These are phyloP conservation scores for Apiospora arundinis DNA, from an alignment of 2,329 filamentous ascomycete genomes.

Conservation along the genomic window DNA sequence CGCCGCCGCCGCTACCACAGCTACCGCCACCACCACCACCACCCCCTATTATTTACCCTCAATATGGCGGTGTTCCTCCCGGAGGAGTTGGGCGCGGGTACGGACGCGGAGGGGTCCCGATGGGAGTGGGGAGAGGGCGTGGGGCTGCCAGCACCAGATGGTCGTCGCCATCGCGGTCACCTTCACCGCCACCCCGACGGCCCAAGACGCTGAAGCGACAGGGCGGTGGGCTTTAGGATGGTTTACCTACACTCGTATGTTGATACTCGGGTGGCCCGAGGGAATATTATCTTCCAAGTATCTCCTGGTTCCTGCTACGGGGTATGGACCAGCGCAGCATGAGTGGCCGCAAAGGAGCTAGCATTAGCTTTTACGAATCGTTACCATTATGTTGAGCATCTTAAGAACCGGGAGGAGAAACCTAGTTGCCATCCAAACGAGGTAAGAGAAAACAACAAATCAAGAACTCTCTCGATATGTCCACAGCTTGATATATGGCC, in stretches of 20 bases:
- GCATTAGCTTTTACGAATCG: no score
- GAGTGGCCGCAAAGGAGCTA: no score
- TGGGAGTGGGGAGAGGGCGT: slow-evolving; percentile 26
- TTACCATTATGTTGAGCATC: neutral
- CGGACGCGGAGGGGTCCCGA: slow-evolving; percentile 25
- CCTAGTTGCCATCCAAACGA: neutral
- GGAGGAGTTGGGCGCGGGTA: slow-evolving; percentile 25
- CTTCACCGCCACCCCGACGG: neutral
- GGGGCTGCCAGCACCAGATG: neutral
- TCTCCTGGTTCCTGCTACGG: neutral
- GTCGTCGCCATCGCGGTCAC: neutral
- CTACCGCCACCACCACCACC: slow-evolving; percentile 22
- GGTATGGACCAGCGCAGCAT: no score
- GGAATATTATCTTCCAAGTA: neutral
- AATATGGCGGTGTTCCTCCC: neutral
- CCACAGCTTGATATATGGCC: neutral
- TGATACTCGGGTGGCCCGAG: neutral
- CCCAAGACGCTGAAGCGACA: slow-evolving; percentile 32
- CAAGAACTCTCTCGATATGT: neutral
- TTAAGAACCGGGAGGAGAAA: neutral
- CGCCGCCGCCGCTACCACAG: slow-evolving; percentile 21
- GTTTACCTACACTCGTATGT: no score
- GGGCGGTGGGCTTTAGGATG: slow-evolving; percentile 21
- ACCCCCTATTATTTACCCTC: neutral
- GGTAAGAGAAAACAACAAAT: no score